phyloP scores from a whole-genome alignment of 768 basidiomycete species.

The Leucosporidium scottii region DNA sequence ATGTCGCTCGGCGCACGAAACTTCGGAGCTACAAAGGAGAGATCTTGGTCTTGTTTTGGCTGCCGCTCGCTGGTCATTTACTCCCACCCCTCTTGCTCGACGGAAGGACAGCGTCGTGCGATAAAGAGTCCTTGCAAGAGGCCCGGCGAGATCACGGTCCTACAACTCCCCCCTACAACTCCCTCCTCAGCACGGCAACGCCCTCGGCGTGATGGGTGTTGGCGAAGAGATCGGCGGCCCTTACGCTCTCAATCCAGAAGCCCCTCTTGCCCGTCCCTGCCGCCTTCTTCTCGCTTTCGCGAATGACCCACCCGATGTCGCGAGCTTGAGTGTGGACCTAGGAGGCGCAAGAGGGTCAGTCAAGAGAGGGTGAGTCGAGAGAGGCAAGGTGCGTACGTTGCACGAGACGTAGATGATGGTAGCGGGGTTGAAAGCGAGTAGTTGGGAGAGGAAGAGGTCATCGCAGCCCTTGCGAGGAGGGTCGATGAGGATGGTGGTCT shows the following conservation, averaged over 20 bases:
- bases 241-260: conserved; percentile 73
- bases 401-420: conserved; percentile 48
- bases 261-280: conserved; percentile 43
- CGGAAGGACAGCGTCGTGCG: no score
- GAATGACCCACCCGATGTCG: conserved; percentile 68
- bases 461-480: conserved; percentile 95
- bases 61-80: no score
- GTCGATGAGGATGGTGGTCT: conserved; percentile 71
- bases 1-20: no score
- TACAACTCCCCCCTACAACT: conserved; percentile 8
- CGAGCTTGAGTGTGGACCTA: conserved; percentile 43
- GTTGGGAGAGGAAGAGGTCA: conserved; percentile 59
- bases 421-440: conserved; percentile 61
- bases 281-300: conserved; percentile 46
- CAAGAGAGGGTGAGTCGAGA: no score
- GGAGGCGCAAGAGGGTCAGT: background rate
- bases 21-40: no score
- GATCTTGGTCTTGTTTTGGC: no score
- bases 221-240: conserved; percentile 91
- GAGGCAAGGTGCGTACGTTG: conserved; percentile 18
- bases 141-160: no score
- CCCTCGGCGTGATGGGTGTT: conserved; percentile 92
- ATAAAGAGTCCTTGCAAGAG: no score
- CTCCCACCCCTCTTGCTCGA: no score
- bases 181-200: conserved; percentile 45